Conservation (phyloP, 73 alveolate species). For the Tetrahymena thermophila region DNA sequence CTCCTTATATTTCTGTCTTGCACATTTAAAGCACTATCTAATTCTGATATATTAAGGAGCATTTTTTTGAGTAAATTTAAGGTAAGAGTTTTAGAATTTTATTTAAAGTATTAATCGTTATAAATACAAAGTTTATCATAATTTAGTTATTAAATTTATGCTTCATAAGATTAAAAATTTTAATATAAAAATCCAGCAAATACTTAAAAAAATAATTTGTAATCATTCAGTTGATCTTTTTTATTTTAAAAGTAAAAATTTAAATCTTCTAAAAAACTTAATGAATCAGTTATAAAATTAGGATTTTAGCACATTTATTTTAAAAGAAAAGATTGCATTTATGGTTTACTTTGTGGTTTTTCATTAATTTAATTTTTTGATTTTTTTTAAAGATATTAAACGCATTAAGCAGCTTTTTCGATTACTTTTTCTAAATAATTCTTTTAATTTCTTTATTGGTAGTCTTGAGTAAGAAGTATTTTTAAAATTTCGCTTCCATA, state of each 20-base stretch:
- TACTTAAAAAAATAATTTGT: no score
- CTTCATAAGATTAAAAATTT: not conserved
- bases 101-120: no score
- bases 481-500: not conserved
- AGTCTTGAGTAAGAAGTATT: not conserved
- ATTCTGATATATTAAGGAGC: not conserved
- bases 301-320: not conserved
- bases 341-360: not conserved
- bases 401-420: not conserved
- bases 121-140: no score
- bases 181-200: not conserved
- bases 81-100: not conserved
- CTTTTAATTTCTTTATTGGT: not conserved
- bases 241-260: no score
- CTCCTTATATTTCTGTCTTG: not conserved
- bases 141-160: no score
- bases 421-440: no score
- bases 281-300: not conserved
- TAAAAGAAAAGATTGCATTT: not conserved
- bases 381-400: no score
- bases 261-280: not conserved
- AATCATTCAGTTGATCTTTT: no score
- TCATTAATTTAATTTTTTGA: not conserved
- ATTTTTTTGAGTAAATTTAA: no score
- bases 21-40: not conserved